phyloP scores from a whole-genome alignment of 1,139 yeast genomes.

The Debaryomycetaceae sp. region DNA sequence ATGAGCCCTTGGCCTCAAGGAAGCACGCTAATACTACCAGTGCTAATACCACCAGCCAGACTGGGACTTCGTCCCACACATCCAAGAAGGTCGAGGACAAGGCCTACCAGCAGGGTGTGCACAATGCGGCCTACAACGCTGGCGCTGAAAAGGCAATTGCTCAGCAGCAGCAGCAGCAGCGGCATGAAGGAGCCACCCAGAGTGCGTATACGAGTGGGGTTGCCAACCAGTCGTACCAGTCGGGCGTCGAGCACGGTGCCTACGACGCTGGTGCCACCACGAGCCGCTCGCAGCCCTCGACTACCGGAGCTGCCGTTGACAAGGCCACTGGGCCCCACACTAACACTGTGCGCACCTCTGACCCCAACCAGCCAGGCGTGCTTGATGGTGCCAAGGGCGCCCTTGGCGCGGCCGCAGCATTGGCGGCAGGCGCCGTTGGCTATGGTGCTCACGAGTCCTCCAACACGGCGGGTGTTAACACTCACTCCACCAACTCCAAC shows the following conservation, averaged over 20 bases:
- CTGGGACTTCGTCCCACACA: constrained; percentile 2
- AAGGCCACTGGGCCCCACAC: not conserved
- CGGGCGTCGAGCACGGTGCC: not conserved
- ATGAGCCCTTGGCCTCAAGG: constrained; percentile 5
- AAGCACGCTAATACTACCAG: constrained; percentile 7
- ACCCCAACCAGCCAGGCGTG: constrained; percentile 12
- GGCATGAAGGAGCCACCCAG: no score
- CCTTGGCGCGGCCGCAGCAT: constrained; percentile 16
- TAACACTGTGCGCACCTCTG: no score
- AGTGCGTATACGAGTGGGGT: no score
- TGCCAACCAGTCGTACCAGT: not conserved
- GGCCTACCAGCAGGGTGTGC: constrained; percentile 17
- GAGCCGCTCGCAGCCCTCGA: no score
- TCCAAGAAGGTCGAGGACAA: constrained; percentile 14
- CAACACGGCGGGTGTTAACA: constrained; percentile 6
- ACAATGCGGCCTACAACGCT: constrained; percentile 17
- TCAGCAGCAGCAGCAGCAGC: no score
- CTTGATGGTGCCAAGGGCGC: constrained; percentile 16
- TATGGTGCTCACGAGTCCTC: constrained; percentile 9
- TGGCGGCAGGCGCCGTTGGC: constrained; percentile 13
- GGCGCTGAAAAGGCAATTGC: constrained; percentile 11
- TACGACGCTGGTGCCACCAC: not conserved
- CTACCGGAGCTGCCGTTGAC: not conserved
- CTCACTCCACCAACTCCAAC: not conserved
- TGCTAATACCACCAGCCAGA: constrained; percentile 6